Percentiles rank a stretch among this genome's conserved stretches.
Evolutionary conservation across 352 stramenopile genomes (phyloP).

Genomic region (Phytophthora crassamura): DNA sequence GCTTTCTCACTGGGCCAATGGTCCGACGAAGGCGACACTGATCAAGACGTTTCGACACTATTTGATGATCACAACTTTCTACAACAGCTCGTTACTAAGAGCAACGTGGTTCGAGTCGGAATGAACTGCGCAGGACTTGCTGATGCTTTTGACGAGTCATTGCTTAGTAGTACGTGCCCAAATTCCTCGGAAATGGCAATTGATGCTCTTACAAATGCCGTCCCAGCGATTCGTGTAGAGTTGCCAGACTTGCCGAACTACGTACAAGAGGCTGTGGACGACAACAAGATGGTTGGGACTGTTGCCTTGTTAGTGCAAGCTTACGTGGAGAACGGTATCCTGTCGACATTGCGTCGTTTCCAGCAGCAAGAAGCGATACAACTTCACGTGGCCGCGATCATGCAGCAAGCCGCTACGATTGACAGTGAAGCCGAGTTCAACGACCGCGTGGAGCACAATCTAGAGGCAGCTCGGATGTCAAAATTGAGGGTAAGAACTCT

Average conservation of each 20-base stretch:
- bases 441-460: conserved; percentile 28
- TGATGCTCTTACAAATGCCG: conserved; percentile 6
- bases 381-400: conserved; percentile 49
- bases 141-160: not conserved
- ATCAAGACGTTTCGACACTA: conserved; percentile 24
- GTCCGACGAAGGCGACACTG: not conserved
- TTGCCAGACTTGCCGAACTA: conserved; percentile 18
- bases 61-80: conserved; percentile 49
- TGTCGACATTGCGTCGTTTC: conserved; percentile 45
- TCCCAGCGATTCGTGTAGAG: conserved; percentile 5
- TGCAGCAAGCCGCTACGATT: conserved; percentile 16
- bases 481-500: conserved; percentile 43
- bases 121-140: conserved; percentile 20
- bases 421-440: conserved; percentile 29
- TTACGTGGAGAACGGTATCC: conserved; percentile 47
- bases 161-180: not conserved
- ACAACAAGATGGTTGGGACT: conserved; percentile 37
- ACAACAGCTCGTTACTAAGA: conserved; percentile 32
- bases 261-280: conserved; percentile 29
- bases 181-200: conserved; percentile 1
- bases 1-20: conserved; percentile 19
- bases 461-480: conserved; percentile 44
- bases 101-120: conserved; percentile 40
- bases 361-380: conserved; percentile 58
- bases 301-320: conserved; percentile 57